Evolutionary conservation across 352 stramenopile genomes (phyloP).

Genomic region (Chloridella minuta): DNA sequence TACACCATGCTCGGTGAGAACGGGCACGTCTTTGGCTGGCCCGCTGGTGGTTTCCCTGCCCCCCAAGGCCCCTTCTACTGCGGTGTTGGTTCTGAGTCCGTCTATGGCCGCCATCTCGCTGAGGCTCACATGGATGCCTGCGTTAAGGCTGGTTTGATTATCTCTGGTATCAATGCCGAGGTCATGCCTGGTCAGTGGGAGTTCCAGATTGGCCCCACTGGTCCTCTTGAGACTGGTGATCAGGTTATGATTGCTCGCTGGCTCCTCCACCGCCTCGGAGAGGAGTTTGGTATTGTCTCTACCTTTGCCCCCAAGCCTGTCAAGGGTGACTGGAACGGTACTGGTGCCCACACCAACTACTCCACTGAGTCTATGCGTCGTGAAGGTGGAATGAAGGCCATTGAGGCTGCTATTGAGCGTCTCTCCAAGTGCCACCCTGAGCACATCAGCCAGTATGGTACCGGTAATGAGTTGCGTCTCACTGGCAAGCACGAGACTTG

Average conservation of each 20-base stretch:
- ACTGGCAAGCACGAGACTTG: conserved; percentile 77
- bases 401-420: conserved; percentile 89
- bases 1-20: conserved; percentile 47
- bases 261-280: conserved; percentile 42
- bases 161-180: conserved; percentile 48
- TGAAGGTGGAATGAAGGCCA: conserved; percentile 39
- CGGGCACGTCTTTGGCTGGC: conserved; percentile 44
- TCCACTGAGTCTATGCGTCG: conserved; percentile 43
- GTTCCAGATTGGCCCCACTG: conserved; percentile 46
- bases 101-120: conserved; percentile 59
- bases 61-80: conserved; percentile 63
- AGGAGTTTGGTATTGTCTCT: conserved; percentile 44
- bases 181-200: conserved; percentile 55
- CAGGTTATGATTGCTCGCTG: conserved; percentile 47
- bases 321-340: conserved; percentile 47
- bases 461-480: conserved; percentile 57
- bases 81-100: conserved; percentile 59
- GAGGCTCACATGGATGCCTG: conserved; percentile 72
- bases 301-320: conserved; percentile 51
- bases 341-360: conserved; percentile 51
- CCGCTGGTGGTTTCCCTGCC: conserved; percentile 49
- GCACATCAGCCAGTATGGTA: conserved; percentile 41
- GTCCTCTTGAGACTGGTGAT: conserved; percentile 39
- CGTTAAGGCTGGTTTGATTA: conserved; percentile 47
- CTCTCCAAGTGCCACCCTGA: conserved; percentile 67